These are phyloP conservation scores for Kickxella alabastrina DNA, from an alignment of 192 early-diverging fungal genomes.

Conservation along the genomic window DNA sequence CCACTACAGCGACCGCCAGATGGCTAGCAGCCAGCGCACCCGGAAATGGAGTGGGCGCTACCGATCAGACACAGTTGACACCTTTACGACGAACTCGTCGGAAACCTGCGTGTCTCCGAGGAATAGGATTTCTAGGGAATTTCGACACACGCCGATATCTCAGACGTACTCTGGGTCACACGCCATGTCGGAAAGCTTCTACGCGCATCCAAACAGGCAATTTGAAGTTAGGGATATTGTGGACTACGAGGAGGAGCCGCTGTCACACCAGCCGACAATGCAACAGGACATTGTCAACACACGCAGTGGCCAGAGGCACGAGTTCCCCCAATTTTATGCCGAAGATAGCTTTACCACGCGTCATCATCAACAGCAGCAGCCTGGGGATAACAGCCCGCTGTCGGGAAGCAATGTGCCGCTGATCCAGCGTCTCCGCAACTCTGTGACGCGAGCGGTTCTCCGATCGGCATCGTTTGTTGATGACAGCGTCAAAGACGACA, in stretches of 20 bases:
- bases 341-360: conserved; percentile 3
- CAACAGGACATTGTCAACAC: too few relatives aligned
- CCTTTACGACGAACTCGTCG: conserved; percentile 35
- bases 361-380: background rate
- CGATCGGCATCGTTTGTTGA: conserved; percentile 29
- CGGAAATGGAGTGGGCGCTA: conserved; percentile 3
- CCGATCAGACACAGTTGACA: conserved; percentile 34
- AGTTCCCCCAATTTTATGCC: conserved; percentile 16
- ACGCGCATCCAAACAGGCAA: conserved; percentile 2
- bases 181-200: background rate
- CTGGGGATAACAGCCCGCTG: background rate
- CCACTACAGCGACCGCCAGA: conserved; percentile 3
- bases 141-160: conserved; percentile 4
- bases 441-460: conserved; percentile 16
- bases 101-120: conserved; percentile 43
- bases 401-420: conserved; percentile 1
- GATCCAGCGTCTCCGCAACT: conserved; percentile 15
- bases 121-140: conserved; percentile 16
- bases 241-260: background rate
- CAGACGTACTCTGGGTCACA: background rate
- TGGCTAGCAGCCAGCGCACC: background rate
- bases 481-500: conserved; percentile 23
- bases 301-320: background rate
- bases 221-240: conserved; percentile 5
- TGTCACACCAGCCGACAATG: background rate